These are phyloP conservation scores for Phytophthora litchii DNA, from an alignment of 352 stramenopile genomes.

Conservation along the genomic window DNA sequence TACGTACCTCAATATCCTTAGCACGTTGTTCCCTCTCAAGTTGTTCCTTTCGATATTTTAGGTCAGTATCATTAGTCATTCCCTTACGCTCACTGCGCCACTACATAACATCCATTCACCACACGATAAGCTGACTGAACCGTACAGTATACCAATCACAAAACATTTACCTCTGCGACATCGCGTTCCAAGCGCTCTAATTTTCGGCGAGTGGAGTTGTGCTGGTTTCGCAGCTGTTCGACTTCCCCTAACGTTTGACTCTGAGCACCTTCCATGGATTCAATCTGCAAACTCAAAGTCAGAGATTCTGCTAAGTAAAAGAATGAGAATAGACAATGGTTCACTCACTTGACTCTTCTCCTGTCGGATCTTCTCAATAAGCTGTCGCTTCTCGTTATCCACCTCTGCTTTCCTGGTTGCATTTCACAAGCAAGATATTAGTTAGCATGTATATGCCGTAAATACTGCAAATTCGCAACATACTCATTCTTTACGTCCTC, in stretches of 20 bases:
- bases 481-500: constrained; percentile 68
- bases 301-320: neutral
- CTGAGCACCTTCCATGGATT: constrained; percentile 64
- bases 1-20: constrained; percentile 70
- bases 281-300: constrained; percentile 49
- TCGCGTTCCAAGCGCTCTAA: constrained; percentile 77
- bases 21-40: constrained; percentile 69
- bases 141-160: neutral
- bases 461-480: constrained; percentile 5
- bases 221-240: constrained; percentile 71
- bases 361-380: constrained; percentile 69
- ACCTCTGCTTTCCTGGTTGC: constrained; percentile 53
- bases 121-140: constrained; percentile 1
- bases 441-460: neutral
- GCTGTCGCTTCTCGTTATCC: constrained; percentile 52
- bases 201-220: constrained; percentile 62
- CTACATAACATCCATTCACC: constrained; percentile 30
- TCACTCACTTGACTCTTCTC: constrained; percentile 59
- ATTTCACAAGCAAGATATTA: neutral
- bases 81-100: constrained; percentile 59
- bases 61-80: constrained; percentile 54
- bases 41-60: constrained; percentile 68
- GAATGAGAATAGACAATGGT: neutral
- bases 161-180: constrained; percentile 47
- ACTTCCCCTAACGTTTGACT: constrained; percentile 76